Evolutionary conservation across 2,329 filamentous ascomycete genomes (phyloP).

Genomic region (Venturia carpophila): DNA sequence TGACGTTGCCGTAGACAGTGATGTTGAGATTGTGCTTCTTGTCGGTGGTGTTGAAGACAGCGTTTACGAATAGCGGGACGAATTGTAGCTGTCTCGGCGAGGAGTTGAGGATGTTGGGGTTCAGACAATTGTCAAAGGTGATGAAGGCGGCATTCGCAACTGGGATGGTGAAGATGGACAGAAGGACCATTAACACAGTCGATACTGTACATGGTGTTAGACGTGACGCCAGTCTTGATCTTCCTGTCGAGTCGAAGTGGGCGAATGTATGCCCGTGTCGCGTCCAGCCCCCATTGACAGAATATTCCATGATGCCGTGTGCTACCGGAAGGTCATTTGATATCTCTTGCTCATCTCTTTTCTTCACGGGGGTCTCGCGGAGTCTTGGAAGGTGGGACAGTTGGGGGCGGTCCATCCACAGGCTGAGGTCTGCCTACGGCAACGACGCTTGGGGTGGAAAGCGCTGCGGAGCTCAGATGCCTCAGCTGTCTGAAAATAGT

Average conservation of each 20-base stretch:
- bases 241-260: background rate
- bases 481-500: background rate
- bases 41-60: slow-evolving; percentile 57
- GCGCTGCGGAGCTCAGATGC: background rate
- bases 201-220: background rate
- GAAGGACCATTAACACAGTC: background rate
- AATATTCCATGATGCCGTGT: slow-evolving; percentile 1
- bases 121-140: slow-evolving; percentile 15
- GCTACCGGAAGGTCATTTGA: slow-evolving; percentile 5
- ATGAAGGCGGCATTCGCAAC: slow-evolving; percentile 5
- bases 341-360: slow-evolving; percentile 13
- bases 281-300: background rate
- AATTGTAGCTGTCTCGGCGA: slow-evolving; percentile 66
- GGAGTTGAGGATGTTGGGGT: slow-evolving; percentile 18
- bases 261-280: background rate
- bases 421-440: background rate
- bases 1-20: slow-evolving; percentile 86
- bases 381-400: background rate
- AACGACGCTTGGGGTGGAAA: background rate
- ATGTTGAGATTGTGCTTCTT: slow-evolving; percentile 60
- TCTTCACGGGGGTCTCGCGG: background rate
- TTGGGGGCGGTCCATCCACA: background rate
- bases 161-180: slow-evolving; percentile 1
- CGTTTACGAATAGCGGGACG: slow-evolving; percentile 65
- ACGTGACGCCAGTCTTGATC: background rate